Evolutionary conservation across 768 basidiomycete genomes (phyloP), one percentile per base, ranked within the genome.

Genomic region (Trametes gibbosa): DNA sequence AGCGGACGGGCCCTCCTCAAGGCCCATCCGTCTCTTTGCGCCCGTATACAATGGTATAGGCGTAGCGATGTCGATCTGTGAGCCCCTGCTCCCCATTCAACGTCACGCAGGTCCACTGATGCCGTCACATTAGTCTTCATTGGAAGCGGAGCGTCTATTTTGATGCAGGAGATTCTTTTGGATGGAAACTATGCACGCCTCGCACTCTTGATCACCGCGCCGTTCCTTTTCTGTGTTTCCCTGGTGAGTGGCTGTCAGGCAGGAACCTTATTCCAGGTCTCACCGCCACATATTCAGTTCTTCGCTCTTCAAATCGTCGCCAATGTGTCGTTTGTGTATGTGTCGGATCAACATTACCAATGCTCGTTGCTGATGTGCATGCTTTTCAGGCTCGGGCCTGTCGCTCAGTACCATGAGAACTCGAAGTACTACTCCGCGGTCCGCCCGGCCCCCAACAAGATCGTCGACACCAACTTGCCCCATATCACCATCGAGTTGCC

Each of bases 321-420:
- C 21, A 86, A 82, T 55, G 49, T 90, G n/a, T 78, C 82, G 9
- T 89, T 84, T 75, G 75, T 86, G 88, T 89, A 67, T 37, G 85
- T 72, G 8, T 16, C 24, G 13, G 24, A 24, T 19, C 29, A 1
- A 56, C 61, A 53, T 17, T 16, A 7, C 35, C 39, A 17, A 27
- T 21, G 29, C 53, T 0, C 19, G 17, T 9, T 27, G 37, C 52
- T 19, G 46, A 39, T 14, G 37, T 17, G 37, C 37, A 24, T 43
- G 53, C 50, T 49, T 42, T 58, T 0, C 47, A 89, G 87, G 4
- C 65, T 93, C 56, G 92, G 92, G n/a, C 92, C 92, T 14, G 87
- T 95, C 45, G 84, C 91, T 3, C 92, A 94, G 63, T 90, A 83
- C 69, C 84, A 90, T 68, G 86, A 92, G 65, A 94, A 94, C 69